Conservation (phyloP, 208 protist genomes). For the Wallacemonas sp. region DNA sequence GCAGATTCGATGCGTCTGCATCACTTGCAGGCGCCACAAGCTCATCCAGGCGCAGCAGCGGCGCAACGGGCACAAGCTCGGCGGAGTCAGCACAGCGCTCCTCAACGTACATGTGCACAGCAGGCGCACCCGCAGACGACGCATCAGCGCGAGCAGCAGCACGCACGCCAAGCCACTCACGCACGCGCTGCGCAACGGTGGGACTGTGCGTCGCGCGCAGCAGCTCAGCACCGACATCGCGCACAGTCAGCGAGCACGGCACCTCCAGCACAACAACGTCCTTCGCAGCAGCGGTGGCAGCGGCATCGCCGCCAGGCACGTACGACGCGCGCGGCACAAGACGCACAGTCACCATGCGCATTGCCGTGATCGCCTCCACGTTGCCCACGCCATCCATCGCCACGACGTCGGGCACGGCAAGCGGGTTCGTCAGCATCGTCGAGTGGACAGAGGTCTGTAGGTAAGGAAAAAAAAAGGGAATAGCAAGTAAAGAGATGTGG, state of each 20-base stretch:
- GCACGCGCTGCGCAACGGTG: neutral
- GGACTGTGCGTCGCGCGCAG: neutral
- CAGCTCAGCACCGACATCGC: neutral
- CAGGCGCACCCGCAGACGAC: neutral
- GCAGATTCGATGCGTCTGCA: neutral
- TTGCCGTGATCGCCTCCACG: slow-evolving; percentile 1
- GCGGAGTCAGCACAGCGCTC: neutral
- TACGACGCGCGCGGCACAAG: neutral
- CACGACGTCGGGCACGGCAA: neutral
- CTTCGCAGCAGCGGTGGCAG: neutral
- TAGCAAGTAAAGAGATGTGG: too few relatives aligned
- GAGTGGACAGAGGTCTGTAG: neutral
- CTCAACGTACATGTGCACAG: slow-evolving; percentile 8
- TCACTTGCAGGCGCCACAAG: neutral
- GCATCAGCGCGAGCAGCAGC: neutral
- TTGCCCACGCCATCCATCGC: neutral
- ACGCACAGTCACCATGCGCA: slow-evolving; percentile 9
- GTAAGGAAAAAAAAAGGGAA: too few relatives aligned
- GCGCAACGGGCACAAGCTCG: neutral
- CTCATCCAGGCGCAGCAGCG: neutral
- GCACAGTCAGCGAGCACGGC: neutral
- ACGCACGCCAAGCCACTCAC: neutral
- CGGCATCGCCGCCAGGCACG: neutral
- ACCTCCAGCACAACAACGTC: neutral
- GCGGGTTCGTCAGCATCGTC: neutral